A percentile compares a stretch with the other conserved stretches of the same genome.
These are phyloP conservation scores for Byssochlamys sp. DNA, from an alignment of 2,329 filamentous ascomycete species.

Conservation along the genomic window DNA sequence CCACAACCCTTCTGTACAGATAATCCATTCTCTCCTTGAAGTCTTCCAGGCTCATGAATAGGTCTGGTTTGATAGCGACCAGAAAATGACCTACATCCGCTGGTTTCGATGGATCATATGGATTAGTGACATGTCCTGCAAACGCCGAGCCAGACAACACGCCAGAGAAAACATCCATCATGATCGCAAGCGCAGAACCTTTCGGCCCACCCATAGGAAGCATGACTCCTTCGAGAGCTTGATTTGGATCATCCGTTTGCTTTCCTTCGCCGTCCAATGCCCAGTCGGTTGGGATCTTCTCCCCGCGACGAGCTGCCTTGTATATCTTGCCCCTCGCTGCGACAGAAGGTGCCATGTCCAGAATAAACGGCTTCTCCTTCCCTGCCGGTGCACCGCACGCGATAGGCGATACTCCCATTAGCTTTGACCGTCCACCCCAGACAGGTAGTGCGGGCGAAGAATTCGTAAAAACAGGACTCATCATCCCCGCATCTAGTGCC, in stretches of 20 bases:
- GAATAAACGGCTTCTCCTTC: conserved; percentile 48
- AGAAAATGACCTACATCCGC: conserved; percentile 68
- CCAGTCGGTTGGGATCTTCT: conserved; percentile 49
- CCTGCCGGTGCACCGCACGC: conserved; percentile 64
- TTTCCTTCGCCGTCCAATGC: conserved; percentile 62
- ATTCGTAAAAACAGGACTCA: conserved; percentile 63
- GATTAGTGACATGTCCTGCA: conserved; percentile 64
- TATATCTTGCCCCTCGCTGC: conserved; percentile 39
- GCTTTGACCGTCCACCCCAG: conserved; percentile 58
- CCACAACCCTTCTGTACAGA: conserved; percentile 46
- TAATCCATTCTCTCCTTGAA: conserved; percentile 55
- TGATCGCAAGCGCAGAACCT: conserved; percentile 64
- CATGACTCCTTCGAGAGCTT: conserved; percentile 69
- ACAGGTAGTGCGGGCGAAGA: conserved; percentile 62
- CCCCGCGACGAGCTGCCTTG: conserved; percentile 33
- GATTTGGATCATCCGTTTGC: conserved; percentile 60
- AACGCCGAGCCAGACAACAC: conserved; percentile 67
- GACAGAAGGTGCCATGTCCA: conserved; percentile 40
- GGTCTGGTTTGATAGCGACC: conserved; percentile 60
- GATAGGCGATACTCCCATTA: conserved; percentile 66
- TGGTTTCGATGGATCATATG: conserved; percentile 61
- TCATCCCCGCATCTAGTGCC: conserved; percentile 61
- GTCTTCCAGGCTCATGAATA: conserved; percentile 62
- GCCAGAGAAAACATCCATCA: conserved; percentile 85
- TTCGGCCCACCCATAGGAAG: conserved; percentile 78